Evolutionary conservation across 2,329 filamentous ascomycete species (phyloP), one percentile per base, ranked within the genome.

Genomic region (Ceratocystis alfenasii): DNA sequence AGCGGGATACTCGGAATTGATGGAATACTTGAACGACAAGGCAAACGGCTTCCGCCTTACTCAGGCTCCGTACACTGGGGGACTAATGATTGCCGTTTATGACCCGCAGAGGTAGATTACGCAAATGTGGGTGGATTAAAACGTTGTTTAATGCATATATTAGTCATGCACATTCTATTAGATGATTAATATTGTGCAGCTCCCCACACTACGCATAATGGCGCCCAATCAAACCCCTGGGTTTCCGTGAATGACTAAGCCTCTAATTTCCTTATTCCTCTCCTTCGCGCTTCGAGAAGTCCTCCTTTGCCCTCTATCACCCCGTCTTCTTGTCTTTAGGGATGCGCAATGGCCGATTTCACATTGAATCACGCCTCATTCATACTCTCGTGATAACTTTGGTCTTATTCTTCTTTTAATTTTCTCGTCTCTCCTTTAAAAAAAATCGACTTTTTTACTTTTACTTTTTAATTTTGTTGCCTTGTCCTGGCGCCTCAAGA

Each of bases 1-100:
- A 0, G 68, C 71, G 2, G 55, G 64, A 20, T 83, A 83, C 67
- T 71, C 72, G 45, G 80, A 84, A 1, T 70, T 84, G 1, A 68
- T 80, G 20, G 74, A 69, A 0, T 80, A 79, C 68, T 66, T 85
- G n/a, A 68, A 76, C 6, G 73, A 76, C 7, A 74, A 78, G 0
- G 70, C 71, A 2, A 82, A 77, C 69, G 78, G 78, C 0, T 86
- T 84, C 69, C 77, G 36, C 12, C 36, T 41, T 5, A 41, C 10
- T 15, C 36, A 15, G 3, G 10, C 36, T 41, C 36, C 36, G 10
- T 15, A 41, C 36, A 12, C 36, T 41, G 36, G 36, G 0, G 36
- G 10, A 41, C 8, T 41, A 12, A 41, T 15, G 36, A 12, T 2
- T 41, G 36, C 4, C 36, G 36, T 41, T 41, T 15, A 41, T 41